A percentile compares a stretch with the other conserved stretches of the same genome.
Conservation (phyloP, 306 rosid genomes). For the Ziziphus jujuba region DNA sequence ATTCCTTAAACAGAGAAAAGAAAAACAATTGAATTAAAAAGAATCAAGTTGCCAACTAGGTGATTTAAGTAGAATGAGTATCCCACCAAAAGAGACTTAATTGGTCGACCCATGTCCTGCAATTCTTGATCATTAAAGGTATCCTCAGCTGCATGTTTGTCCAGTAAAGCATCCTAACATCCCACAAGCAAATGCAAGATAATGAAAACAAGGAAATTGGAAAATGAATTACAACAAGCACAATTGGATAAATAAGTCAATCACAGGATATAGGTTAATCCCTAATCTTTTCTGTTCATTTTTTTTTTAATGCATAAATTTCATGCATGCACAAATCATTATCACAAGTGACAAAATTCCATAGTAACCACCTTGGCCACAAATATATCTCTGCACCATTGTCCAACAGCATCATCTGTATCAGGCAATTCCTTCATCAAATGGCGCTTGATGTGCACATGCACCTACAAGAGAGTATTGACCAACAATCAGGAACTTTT, state of each 20-base stretch:
- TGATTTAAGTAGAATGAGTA: conserved; percentile 8
- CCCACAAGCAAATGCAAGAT: conserved; percentile 3
- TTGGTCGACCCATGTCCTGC: conserved; percentile 62
- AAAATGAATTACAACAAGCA: neutral
- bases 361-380: conserved; percentile 61
- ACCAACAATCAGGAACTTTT: neutral
- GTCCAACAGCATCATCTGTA: conserved; percentile 86
- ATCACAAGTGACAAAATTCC: neutral
- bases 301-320: neutral
- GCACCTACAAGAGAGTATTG: conserved; percentile 51
- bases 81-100: conserved; percentile 81
- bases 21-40: conserved; percentile 1
- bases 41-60: neutral
- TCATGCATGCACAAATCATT: neutral
- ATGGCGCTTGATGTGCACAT: conserved; percentile 92
- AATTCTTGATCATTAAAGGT: conserved; percentile 62
- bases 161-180: conserved; percentile 78
- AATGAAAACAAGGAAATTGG: conserved; percentile 5
- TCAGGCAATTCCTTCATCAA: conserved; percentile 81
- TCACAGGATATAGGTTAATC: neutral
- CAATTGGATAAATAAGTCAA: conserved; percentile 7
- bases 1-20: neutral
- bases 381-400: conserved; percentile 92
- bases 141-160: conserved; percentile 68
- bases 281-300: neutral